phyloP scores from a whole-genome alignment of 202 grass and related monocot genomes.

The Alloteropsis angusta region DNA sequence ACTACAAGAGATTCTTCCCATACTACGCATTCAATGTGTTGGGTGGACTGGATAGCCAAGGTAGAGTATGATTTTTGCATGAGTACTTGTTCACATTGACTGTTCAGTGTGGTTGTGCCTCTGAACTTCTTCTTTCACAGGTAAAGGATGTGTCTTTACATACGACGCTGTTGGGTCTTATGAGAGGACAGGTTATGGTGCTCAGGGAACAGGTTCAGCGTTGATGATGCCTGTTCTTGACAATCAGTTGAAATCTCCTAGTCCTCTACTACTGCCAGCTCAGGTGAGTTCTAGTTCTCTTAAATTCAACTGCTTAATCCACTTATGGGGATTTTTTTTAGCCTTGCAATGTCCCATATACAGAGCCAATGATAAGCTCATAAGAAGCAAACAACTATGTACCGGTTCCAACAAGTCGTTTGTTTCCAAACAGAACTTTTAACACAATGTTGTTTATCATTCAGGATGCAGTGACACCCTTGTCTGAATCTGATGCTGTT shows the following conservation, averaged over 20 bases:
- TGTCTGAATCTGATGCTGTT: conserved; percentile 73
- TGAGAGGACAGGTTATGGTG: conserved; percentile 71
- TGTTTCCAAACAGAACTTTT: not conserved
- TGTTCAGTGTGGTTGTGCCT: not conserved
- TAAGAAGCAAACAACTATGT: not conserved
- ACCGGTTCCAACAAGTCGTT: not conserved
- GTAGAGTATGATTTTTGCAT: conserved; percentile 6
- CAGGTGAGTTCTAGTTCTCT: conserved; percentile 27
- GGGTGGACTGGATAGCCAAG: conserved; percentile 74
- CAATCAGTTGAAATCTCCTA: conserved; percentile 75
- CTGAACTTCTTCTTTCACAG: conserved; percentile 22
- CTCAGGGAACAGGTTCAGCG: conserved; percentile 65
- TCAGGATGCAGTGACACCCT: conserved; percentile 76
- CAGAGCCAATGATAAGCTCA: not conserved
- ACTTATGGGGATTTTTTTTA: not conserved
- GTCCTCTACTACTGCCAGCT: conserved; percentile 69
- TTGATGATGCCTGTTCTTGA: conserved; percentile 87
- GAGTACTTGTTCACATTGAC: not conserved
- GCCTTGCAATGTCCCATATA: not conserved
- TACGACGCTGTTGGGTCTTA: conserved; percentile 92
- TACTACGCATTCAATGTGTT: conserved; percentile 85
- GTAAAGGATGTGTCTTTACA: conserved; percentile 86
- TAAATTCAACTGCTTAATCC: not conserved
- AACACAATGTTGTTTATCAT: not conserved
- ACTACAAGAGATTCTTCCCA: conserved; percentile 89